Conservation (phyloP, 1,284 basidiomycete genomes). For the Melampsora abietis-canadensis region DNA sequence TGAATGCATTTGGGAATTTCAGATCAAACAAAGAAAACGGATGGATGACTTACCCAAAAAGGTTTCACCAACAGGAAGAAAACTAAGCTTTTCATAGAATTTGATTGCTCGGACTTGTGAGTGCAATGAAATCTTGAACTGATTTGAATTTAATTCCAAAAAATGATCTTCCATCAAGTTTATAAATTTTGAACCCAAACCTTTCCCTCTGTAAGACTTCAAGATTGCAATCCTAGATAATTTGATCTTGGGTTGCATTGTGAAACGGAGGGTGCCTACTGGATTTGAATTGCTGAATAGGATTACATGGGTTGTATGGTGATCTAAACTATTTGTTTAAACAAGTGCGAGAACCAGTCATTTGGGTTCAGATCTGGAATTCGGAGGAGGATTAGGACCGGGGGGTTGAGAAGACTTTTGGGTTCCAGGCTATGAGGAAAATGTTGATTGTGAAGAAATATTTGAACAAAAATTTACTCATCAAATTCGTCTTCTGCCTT, state of each 20-base stretch:
- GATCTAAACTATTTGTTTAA: no score
- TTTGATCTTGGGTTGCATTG: neutral
- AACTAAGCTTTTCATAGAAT: neutral
- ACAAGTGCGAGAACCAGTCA: no score
- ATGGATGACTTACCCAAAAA: neutral
- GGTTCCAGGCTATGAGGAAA: no score
- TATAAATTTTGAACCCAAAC: neutral
- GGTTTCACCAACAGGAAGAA: neutral
- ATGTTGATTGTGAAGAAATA: no score
- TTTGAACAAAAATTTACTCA: no score
- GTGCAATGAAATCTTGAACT: neutral
- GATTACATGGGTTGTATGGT: neutral
- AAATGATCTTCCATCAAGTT: neutral
- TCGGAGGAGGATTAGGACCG: no score
- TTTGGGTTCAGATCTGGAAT: no score
- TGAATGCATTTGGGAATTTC: neutral
- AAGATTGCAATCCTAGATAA: constrained; percentile 2
- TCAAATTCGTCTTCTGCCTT: no score
- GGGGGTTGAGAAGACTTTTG: no score
- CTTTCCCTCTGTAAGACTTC: neutral
- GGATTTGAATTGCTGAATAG: neutral
- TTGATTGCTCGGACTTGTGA: neutral
- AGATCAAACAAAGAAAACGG: no score
- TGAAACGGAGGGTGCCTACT: neutral
- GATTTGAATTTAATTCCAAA: neutral